These are phyloP conservation scores for Punctularia strigosozonata DNA, from an alignment of 768 basidiomycete species.

Conservation along the genomic window DNA sequence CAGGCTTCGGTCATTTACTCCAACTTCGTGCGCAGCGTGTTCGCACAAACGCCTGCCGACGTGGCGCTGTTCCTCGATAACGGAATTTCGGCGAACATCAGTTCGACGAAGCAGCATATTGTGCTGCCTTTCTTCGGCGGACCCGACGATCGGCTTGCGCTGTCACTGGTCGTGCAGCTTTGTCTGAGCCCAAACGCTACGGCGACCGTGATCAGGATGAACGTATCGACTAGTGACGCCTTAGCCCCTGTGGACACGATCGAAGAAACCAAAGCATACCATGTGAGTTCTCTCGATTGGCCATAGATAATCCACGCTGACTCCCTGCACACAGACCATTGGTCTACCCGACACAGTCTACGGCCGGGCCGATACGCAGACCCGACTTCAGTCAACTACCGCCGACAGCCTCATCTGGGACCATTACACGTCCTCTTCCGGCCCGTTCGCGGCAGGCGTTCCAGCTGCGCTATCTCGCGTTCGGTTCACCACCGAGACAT, in stretches of 20 bases:
- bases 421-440: conserved; percentile 32
- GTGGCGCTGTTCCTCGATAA: conserved; percentile 83
- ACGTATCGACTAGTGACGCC: conserved; percentile 26
- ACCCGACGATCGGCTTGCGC: conserved; percentile 80
- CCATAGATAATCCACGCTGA: conserved; percentile 7
- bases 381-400: conserved; percentile 61
- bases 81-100: conserved; percentile 26
- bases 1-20: conserved; percentile 23
- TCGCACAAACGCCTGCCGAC: conserved; percentile 57
- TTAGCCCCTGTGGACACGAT: conserved; percentile 18
- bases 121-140: conserved; percentile 92
- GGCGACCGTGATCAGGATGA: conserved; percentile 66
- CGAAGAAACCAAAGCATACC: conserved; percentile 14
- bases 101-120: conserved; percentile 39
- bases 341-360: conserved; percentile 64
- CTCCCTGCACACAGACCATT: conserved; percentile 23
- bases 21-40: conserved; percentile 58
- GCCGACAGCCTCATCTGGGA: conserved; percentile 77
- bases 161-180: conserved; percentile 72
- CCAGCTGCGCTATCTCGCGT: conserved; percentile 47
- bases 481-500: conserved; percentile 38
- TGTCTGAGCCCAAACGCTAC: conserved; percentile 51
- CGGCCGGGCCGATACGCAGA: conserved; percentile 49
- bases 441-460: conserved; percentile 17
- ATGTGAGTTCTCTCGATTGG: too few relatives aligned